Evolutionary conservation across 495 filamentous ascomycete genomes (phyloP).

Genomic region (Penicillium herquei): DNA sequence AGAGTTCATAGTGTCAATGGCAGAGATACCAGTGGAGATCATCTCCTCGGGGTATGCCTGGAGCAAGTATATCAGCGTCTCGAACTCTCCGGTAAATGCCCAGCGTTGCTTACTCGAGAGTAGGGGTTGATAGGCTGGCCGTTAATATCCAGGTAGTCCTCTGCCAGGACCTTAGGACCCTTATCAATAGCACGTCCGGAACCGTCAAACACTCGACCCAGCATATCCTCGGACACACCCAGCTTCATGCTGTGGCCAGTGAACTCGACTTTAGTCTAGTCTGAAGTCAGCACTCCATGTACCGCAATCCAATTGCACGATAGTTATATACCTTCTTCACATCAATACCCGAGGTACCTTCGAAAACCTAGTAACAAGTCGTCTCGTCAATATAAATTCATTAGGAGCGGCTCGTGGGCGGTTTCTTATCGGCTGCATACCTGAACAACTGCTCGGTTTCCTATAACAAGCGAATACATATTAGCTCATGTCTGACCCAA

Average conservation of each 20-base stretch:
- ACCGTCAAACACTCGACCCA: slow-evolving; percentile 98
- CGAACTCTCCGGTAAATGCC: background rate
- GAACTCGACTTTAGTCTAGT: slow-evolving; percentile 91
- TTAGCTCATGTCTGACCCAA: background rate
- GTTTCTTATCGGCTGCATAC: slow-evolving; percentile 39
- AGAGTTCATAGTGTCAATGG: slow-evolving; percentile 99
- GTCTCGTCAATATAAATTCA: slow-evolving; percentile 22
- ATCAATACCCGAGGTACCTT: slow-evolving; percentile 95
- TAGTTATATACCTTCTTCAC: slow-evolving; percentile 79
- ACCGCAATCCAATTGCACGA: no score
- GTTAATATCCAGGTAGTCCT: slow-evolving; percentile 99
- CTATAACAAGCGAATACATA: slow-evolving; percentile 41
- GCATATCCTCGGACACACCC: slow-evolving; percentile 98
- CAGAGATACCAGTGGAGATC: slow-evolving; percentile 99
- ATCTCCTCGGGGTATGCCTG: slow-evolving; percentile 99
- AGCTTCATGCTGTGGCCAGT: slow-evolving; percentile 96
- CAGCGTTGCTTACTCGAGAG: slow-evolving; percentile 63
- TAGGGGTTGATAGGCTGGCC: slow-evolving; percentile 99
- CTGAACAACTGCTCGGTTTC: slow-evolving; percentile 89
- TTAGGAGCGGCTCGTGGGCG: slow-evolving; percentile 4
- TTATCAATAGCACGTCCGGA: slow-evolving; percentile 97
- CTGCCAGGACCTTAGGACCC: slow-evolving; percentile 95
- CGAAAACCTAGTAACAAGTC: slow-evolving; percentile 78
- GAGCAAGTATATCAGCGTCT: slow-evolving; percentile 16
- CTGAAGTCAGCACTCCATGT: slow-evolving; percentile 20